phyloP scores from a whole-genome alignment of 2,329 filamentous ascomycete genomes.

The Penicillium sp. region DNA sequence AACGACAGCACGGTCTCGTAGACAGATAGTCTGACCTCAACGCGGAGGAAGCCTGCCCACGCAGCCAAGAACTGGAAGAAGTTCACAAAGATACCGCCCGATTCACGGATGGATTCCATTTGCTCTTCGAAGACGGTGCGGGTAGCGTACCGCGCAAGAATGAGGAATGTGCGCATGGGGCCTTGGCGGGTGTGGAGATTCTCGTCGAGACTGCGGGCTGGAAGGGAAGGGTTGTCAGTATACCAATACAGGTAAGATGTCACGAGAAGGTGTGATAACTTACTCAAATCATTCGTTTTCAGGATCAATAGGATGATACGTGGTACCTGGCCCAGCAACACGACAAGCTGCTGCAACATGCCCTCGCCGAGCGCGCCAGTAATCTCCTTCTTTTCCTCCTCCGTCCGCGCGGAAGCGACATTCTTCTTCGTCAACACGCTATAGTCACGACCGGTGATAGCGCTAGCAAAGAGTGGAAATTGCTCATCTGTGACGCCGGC shows the following conservation, averaged over 20 bases:
- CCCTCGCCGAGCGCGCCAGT: constrained; percentile 82
- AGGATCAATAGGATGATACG: constrained; percentile 91
- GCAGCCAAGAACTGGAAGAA: constrained; percentile 56
- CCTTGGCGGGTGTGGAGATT: constrained; percentile 64
- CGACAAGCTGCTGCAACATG: constrained; percentile 83
- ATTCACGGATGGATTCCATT: constrained; percentile 54
- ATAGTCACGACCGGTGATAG: constrained; percentile 94
- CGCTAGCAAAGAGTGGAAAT: constrained; percentile 92
- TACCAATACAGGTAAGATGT: neutral
- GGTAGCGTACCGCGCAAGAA: constrained; percentile 66
- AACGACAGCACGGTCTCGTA: constrained; percentile 62
- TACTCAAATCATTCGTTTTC: constrained; percentile 94
- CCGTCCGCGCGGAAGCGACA: constrained; percentile 62
- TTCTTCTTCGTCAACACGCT: constrained; percentile 68
- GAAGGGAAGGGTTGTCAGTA: constrained; percentile 12
- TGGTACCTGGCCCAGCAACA: constrained; percentile 84
- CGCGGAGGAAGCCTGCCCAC: constrained; percentile 57
- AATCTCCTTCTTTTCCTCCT: constrained; percentile 83
- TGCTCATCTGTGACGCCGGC: constrained; percentile 86
- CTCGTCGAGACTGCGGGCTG: constrained; percentile 85
- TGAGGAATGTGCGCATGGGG: constrained; percentile 65
- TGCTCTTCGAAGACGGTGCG: constrained; percentile 65
- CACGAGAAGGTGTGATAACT: constrained; percentile 29
- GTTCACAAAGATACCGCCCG: constrained; percentile 57
- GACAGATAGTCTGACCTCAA: constrained; percentile 61